Base-by-base conservation (phyloP, 2,329 filamentous ascomycete species). In the Tolypocladium pustulatum region DNA sequence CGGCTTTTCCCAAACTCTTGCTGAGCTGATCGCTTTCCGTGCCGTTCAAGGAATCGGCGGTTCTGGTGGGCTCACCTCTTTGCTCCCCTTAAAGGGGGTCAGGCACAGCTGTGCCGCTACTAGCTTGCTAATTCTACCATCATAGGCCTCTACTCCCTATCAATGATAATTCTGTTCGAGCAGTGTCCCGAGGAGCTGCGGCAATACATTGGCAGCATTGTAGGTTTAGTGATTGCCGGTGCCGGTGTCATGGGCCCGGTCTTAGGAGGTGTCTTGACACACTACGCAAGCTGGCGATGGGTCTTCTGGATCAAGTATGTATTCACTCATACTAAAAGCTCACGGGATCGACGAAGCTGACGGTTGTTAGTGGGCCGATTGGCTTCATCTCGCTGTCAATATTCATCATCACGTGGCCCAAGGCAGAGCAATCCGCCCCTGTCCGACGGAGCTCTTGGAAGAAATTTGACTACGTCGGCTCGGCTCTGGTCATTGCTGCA, bases 231-330 rank as follows among this genome's bases (percentile, higher is more conserved):
- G 2, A 68, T 83, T 53, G 76, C 77, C 27, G 61, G 74, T 27
- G 72, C 79, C 6, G 80, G 79, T 17, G 76, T 82, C 2, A 66
- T 81, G 30, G 81, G 81, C 0, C 81, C 80, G 0, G 70, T 82
- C 1, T 65, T 83, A 20, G 81, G 81, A 22, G 80, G 80, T 1
- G 38, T 81, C 5, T 63, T 83, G 46, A 81, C 79, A 1, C 66
- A 78, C 20, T 81, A 78, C 57, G 65, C 72, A 1, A 75, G 68
- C 12, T 83, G 81, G 81, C 69, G 78, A 60, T 82, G 79, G 76
- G 73, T 83, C 2, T 85, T 84, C 67, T 84, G 79, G 78, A 79
- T 85, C 65, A 85, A 84, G 79, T 81, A 64, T 12, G 53, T 38
- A 27, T 27, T 4, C 34, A 9, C 34, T 30, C 36, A 17, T 9